Evolutionary conservation across 1,284 basidiomycete species (phyloP).

Genomic region (Puccinia triticina): DNA sequence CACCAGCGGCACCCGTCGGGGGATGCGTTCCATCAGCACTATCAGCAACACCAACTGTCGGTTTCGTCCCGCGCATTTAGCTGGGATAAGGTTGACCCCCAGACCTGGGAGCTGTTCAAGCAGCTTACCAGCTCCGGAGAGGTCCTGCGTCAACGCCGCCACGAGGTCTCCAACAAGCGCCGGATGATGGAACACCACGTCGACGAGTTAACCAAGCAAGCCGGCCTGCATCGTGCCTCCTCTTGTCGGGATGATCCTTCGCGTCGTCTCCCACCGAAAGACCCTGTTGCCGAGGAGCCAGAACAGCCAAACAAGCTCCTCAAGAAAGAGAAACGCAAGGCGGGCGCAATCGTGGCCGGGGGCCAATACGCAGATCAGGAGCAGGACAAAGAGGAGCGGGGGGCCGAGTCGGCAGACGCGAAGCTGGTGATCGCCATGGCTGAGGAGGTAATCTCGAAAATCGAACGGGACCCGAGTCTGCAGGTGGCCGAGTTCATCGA

Average conservation of each 20-base stretch:
- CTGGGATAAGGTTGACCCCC: conserved; percentile 8
- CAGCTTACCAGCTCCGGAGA: conserved; percentile 15
- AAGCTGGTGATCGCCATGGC: conserved; percentile 24
- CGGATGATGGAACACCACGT: conserved; percentile 26
- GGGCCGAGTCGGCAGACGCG: background rate
- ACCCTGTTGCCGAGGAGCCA: background rate
- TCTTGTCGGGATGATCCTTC: background rate
- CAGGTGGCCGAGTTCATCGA: conserved; percentile 8
- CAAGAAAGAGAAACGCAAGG: background rate
- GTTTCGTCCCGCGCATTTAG: background rate
- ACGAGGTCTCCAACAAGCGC: conserved; percentile 34
- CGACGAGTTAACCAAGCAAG: conserved; percentile 24
- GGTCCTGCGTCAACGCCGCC: conserved; percentile 9
- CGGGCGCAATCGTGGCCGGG: too few relatives aligned
- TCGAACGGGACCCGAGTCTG: conserved; percentile 1
- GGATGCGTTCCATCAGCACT: background rate
- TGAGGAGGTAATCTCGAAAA: background rate
- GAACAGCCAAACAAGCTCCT: background rate
- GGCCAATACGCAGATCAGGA: background rate
- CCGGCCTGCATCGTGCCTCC: background rate
- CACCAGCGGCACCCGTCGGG: background rate
- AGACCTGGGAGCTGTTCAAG: conserved; percentile 5
- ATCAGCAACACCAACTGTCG: conserved; percentile 13
- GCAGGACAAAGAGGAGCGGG: background rate
- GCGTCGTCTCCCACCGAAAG: background rate